Base-by-base conservation (phyloP, 2,329 filamentous ascomycete genomes). In the Arachnopeziza araneosa region DNA sequence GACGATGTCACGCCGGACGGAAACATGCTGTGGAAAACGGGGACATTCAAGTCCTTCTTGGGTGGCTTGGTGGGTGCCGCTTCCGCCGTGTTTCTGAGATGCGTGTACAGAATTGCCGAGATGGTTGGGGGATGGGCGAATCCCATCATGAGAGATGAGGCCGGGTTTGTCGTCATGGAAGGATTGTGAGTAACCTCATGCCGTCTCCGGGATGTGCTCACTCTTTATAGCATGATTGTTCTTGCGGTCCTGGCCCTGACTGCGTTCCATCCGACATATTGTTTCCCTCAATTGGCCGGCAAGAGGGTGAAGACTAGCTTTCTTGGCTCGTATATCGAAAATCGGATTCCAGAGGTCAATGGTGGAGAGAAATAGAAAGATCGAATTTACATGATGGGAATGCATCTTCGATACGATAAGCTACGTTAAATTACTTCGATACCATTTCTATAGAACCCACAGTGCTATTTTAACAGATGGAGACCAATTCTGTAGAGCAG, bases 91-190 rank as follows among this genome's bases (percentile, higher is more conserved):
- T 66, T 69, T 23, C 52, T 60, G 1, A 54, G 68, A 55, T 69
- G 68, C 50, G 50, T 69, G 4, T 70, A 70, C 49, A 56, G 69
- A 58, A 64, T 87, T 57, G 81, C 80, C 1, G 84, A 87, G 70
- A 85, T 87, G 82, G 79, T 81, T 1, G 82, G 82, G 24, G 84
- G 85, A 22, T 88, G 84, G 83, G 82, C 81, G 10, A 86, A 84
- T 72, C 69, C 76, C 19, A 82, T 87, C 69, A 87, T 87, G 83
- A 82, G 84, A 65, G 79, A 86, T 71, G 76, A 87, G 74, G 74
- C 76, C 52, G 80, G 79, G 21, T 87, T 87, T 67, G 77, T 85
- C 61, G 78, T 82, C 14, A 77, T 87, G 49, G 84, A 87, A 66
- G 50, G 50, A 12, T 44, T 44, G 36, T 44, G 17, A 14, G 36